These are phyloP conservation scores for Leonotis leonurus DNA, from an alignment of 257 asterid genomes.

Conservation along the genomic window DNA sequence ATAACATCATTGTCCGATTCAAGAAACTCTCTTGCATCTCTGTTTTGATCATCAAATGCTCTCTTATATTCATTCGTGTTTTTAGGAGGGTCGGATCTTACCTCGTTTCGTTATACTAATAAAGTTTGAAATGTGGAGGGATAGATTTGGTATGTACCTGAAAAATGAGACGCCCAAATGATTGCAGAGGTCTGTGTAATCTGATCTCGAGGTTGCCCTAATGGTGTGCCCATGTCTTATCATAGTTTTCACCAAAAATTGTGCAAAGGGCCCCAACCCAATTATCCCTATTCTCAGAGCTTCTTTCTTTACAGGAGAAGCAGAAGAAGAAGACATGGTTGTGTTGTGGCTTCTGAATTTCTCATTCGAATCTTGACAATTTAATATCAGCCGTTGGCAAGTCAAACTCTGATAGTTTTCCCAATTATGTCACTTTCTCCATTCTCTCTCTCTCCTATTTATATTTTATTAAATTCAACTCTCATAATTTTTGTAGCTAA, in stretches of 20 bases:
- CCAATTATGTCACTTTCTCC: too few relatives aligned
- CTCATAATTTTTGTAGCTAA: too few relatives aligned
- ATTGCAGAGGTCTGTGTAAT: constrained; percentile 48
- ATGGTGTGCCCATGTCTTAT: constrained; percentile 57
- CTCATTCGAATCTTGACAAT: neutral
- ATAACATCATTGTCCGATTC: constrained; percentile 59
- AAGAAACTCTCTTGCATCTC: constrained; percentile 54
- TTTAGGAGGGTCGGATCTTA: too few relatives aligned
- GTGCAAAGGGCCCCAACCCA: constrained; percentile 82
- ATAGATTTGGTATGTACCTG: constrained; percentile 32
- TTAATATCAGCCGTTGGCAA: neutral
- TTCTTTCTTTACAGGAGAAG: too few relatives aligned
- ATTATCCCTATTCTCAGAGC: constrained; percentile 59
- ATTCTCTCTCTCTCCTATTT: neutral
- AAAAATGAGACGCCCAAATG: constrained; percentile 54
- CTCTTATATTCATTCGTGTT: too few relatives aligned
- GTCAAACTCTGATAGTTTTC: too few relatives aligned
- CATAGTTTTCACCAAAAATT: constrained; percentile 65
- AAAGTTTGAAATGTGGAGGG: neutral
- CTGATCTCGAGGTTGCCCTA: constrained; percentile 72
- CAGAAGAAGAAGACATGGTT: constrained; percentile 31
- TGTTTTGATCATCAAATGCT: constrained; percentile 26
- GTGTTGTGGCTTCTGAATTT: neutral
- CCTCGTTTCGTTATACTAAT: too few relatives aligned
- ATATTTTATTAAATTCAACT: too few relatives aligned